A percentile compares a stretch with the other conserved stretches of the same genome.
These are phyloP conservation scores for Apiospora arundinis DNA, from an alignment of 2,329 filamentous ascomycete species.

Conservation along the genomic window DNA sequence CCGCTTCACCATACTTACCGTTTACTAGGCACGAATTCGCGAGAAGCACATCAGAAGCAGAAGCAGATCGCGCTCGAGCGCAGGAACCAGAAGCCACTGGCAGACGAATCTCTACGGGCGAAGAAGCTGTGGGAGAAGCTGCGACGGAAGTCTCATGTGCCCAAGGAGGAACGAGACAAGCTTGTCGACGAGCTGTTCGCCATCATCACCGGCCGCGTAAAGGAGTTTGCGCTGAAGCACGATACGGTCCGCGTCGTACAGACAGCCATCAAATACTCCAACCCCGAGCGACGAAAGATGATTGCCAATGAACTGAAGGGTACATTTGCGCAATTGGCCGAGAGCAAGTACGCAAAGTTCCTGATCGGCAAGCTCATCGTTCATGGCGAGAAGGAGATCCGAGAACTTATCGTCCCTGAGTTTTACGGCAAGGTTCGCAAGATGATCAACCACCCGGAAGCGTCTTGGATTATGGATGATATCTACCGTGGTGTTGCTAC, in stretches of 20 bases:
- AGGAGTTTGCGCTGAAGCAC: slow-evolving; percentile 98
- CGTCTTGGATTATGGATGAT: slow-evolving; percentile 97
- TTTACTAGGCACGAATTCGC: slow-evolving; percentile 67
- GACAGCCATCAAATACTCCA: slow-evolving; percentile 95
- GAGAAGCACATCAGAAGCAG: slow-evolving; percentile 92
- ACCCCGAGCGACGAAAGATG: slow-evolving; percentile 79
- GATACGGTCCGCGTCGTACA: slow-evolving; percentile 96
- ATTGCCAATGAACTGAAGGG: slow-evolving; percentile 89
- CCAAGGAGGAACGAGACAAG: slow-evolving; percentile 84
- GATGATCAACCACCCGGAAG: slow-evolving; percentile 94
- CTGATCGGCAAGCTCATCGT: slow-evolving; percentile 93
- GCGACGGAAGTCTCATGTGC: slow-evolving; percentile 90
- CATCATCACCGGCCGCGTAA: slow-evolving; percentile 89
- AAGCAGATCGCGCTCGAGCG: slow-evolving; percentile 87
- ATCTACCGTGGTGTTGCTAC: slow-evolving; percentile 91
- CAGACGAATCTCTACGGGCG: slow-evolving; percentile 83
- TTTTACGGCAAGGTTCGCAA: slow-evolving; percentile 94
- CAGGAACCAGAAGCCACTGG: slow-evolving; percentile 90
- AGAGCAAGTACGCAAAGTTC: slow-evolving; percentile 98
- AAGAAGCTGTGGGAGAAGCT: slow-evolving; percentile 98
- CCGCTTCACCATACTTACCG: neutral
- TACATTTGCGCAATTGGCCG: slow-evolving; percentile 82
- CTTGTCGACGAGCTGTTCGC: slow-evolving; percentile 88
- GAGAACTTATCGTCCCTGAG: slow-evolving; percentile 88
- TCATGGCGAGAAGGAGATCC: slow-evolving; percentile 86